Conservation (phyloP, 768 basidiomycete species). For the Crassisporium funariophilum region DNA sequence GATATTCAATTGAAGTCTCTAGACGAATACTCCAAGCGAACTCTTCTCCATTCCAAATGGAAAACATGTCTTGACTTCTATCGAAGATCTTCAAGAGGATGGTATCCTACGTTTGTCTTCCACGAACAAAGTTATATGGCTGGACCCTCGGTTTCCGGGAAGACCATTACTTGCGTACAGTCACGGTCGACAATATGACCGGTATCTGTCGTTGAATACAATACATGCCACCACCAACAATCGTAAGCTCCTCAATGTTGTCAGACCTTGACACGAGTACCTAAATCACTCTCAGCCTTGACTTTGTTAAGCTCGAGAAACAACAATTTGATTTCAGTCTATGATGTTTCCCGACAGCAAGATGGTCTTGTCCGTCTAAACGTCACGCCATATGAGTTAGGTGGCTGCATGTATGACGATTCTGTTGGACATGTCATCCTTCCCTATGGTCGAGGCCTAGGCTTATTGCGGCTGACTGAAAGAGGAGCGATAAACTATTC, state of each 20-base stretch:
- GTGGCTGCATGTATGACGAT: slow-evolving; percentile 21
- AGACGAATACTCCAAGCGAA: slow-evolving; percentile 16
- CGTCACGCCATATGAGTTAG: slow-evolving; percentile 45
- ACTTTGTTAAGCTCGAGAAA: slow-evolving; percentile 63
- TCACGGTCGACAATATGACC: slow-evolving; percentile 64
- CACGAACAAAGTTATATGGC: slow-evolving; percentile 67
- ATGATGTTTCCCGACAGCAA: slow-evolving; percentile 53
- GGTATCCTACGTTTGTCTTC: slow-evolving; percentile 56
- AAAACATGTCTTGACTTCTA: slow-evolving; percentile 51
- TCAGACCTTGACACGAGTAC: neutral
- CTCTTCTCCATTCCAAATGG: slow-evolving; percentile 31
- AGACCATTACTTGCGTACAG: slow-evolving; percentile 62
- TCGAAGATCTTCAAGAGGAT: slow-evolving; percentile 46
- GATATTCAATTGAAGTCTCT: neutral
- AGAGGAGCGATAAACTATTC: slow-evolving; percentile 48
- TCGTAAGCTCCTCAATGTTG: slow-evolving; percentile 31
- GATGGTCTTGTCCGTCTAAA: slow-evolving; percentile 47
- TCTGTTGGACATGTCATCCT: slow-evolving; percentile 37
- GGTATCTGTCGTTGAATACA: slow-evolving; percentile 50
- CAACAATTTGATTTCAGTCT: slow-evolving; percentile 61
- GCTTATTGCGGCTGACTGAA: slow-evolving; percentile 50
- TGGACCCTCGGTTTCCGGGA: slow-evolving; percentile 61
- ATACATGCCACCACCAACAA: slow-evolving; percentile 26
- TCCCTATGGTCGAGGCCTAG: slow-evolving; percentile 30
- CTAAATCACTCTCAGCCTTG: slow-evolving; percentile 38